phyloP scores from a whole-genome alignment of 805 yeast genomes.

The Dipodascus albidus region DNA sequence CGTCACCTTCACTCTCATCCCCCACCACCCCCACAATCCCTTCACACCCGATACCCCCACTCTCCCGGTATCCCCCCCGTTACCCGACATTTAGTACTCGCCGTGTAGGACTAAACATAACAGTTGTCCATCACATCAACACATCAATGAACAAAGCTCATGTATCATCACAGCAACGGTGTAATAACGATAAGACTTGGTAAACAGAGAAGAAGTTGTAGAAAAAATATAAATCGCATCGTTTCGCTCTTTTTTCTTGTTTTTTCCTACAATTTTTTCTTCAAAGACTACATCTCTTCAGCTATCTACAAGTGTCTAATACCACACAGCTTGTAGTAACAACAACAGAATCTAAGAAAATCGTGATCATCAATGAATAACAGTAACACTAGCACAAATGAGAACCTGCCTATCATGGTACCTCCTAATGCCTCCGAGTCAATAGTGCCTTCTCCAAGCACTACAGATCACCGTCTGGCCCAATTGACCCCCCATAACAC shows the following conservation, averaged over 20 bases:
- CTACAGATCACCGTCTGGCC: not conserved
- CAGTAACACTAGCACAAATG: not conserved
- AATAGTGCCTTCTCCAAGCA: not conserved
- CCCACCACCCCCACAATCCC: no score
- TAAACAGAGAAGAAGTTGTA: not conserved
- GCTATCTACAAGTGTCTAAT: no score
- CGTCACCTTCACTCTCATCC: no score
- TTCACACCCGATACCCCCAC: no score
- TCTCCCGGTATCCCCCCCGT: no score
- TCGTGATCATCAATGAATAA: no score
- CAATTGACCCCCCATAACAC: not conserved
- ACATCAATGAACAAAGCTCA: not conserved
- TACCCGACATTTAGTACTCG: no score
- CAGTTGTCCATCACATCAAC: not conserved
- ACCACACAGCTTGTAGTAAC: no score
- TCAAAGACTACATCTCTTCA: not conserved
- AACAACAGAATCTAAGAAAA: no score
- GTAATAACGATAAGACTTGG: not conserved
- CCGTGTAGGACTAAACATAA: no score
- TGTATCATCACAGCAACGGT: not conserved
- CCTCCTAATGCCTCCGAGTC: constrained; percentile 3
- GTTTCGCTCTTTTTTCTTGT: not conserved
- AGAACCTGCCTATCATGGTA: constrained; percentile 2
- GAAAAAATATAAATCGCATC: not conserved
- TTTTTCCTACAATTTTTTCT: not conserved